Percentiles rank a stretch among this genome's conserved stretches.
Conservation (phyloP, 352 stramenopile species). For the Phytopythium sindhum region DNA sequence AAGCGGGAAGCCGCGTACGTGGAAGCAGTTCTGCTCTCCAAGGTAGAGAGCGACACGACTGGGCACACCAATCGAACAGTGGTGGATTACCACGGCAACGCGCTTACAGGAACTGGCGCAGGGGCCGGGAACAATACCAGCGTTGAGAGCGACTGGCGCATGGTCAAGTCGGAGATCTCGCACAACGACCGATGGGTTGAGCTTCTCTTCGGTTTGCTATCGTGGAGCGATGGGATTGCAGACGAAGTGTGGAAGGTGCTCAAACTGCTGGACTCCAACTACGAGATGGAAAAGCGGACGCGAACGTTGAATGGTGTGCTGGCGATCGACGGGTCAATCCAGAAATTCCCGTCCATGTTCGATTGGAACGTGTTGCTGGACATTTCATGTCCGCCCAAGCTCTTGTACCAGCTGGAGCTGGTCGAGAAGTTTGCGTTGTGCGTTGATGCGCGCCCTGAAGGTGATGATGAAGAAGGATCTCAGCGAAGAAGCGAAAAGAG, state of each 20-base stretch:
- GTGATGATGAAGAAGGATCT: conserved; percentile 16
- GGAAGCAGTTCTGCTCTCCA: conserved; percentile 55
- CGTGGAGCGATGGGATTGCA: conserved; percentile 38
- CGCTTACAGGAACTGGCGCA: conserved; percentile 14
- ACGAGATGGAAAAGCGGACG: conserved; percentile 66
- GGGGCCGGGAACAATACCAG: conserved; percentile 39
- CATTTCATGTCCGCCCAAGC: conserved; percentile 44
- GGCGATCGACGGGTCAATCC: conserved; percentile 69
- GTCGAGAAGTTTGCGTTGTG: conserved; percentile 59
- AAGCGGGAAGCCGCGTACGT: conserved; percentile 40
- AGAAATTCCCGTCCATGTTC: conserved; percentile 29
- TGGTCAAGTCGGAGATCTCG: conserved; percentile 63
- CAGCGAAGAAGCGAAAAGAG: not conserved
- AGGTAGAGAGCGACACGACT: conserved; percentile 62
- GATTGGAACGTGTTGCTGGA: conserved; percentile 67
- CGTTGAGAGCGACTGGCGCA: conserved; percentile 60
- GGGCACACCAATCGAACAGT: conserved; percentile 44
- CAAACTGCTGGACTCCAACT: conserved; percentile 61
- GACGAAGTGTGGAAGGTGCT: conserved; percentile 79
- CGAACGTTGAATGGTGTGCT: conserved; percentile 61
- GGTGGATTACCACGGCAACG: conserved; percentile 33
- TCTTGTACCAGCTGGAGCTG: conserved; percentile 68
- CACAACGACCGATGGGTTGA: conserved; percentile 34
- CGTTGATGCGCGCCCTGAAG: conserved; percentile 21
- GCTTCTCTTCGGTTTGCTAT: conserved; percentile 51